Conservation (phyloP, 768 basidiomycete genomes). For the Stropharia rugosoannulata region DNA sequence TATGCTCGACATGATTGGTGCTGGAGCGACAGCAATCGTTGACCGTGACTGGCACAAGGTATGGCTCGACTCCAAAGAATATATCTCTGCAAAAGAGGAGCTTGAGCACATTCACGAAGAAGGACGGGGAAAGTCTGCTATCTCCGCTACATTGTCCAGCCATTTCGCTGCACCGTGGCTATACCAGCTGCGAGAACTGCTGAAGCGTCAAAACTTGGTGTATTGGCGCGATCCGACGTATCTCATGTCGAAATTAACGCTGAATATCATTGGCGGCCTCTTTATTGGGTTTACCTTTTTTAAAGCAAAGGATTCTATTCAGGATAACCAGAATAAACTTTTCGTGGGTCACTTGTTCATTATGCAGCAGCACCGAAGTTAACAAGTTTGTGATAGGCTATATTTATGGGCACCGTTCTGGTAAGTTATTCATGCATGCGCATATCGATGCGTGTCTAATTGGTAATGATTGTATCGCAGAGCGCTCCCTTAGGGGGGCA, state of each 20-base stretch:
- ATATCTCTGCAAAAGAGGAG: conserved; percentile 28
- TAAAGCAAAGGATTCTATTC: conserved; percentile 49
- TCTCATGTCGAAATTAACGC: conserved; percentile 53
- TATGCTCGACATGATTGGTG: conserved; percentile 72
- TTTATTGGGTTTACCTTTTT: conserved; percentile 69
- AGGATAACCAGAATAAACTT: conserved; percentile 63
- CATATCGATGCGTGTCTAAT: neutral
- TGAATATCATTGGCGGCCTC: conserved; percentile 54
- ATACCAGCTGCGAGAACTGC: conserved; percentile 42
- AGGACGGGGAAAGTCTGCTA: conserved; percentile 43
- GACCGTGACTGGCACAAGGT: conserved; percentile 54
- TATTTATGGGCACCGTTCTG: conserved; percentile 56
- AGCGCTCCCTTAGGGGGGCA: conserved; percentile 59
- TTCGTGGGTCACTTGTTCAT: conserved; percentile 44
- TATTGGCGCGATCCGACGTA: conserved; percentile 66
- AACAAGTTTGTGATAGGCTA: conserved; percentile 33
- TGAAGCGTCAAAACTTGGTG: conserved; percentile 40
- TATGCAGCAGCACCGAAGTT: conserved; percentile 7
- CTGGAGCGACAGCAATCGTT: conserved; percentile 60
- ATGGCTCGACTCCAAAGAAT: conserved; percentile 42
- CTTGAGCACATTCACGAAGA: conserved; percentile 51
- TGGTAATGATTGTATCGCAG: conserved; percentile 11
- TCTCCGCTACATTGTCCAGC: conserved; percentile 34
- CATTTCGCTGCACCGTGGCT: conserved; percentile 55
- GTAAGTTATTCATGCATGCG: conserved; percentile 15